phyloP scores from a whole-genome alignment of 495 filamentous ascomycete genomes.

The Terfezia claveryi region DNA sequence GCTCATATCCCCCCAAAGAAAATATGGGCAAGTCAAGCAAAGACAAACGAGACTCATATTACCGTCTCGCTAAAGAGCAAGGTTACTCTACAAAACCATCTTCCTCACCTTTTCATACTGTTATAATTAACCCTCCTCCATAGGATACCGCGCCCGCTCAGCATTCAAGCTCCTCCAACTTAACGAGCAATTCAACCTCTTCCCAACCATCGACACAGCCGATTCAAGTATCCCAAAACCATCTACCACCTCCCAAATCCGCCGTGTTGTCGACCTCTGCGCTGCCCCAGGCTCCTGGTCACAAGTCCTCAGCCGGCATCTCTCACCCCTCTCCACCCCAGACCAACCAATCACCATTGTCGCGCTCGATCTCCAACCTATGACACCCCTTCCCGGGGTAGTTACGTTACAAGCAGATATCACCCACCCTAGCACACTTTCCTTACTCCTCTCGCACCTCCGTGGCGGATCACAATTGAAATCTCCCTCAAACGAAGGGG shows the following conservation, averaged over 20 bases:
- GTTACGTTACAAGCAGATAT: conserved; percentile 83
- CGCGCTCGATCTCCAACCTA: conserved; percentile 84
- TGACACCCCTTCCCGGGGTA: conserved; percentile 79
- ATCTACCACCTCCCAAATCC: conserved; percentile 36
- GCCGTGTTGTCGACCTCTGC: conserved; percentile 88
- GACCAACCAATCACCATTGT: conserved; percentile 69
- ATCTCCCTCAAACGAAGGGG: conserved; percentile 25
- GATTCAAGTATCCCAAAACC: conserved; percentile 19
- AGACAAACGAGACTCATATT: conserved; percentile 95
- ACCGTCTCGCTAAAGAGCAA: conserved; percentile 92
- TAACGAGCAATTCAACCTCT: conserved; percentile 81
- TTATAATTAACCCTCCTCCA: background rate
- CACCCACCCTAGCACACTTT: conserved; percentile 86
- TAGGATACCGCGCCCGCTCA: conserved; percentile 73
- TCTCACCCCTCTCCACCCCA: conserved; percentile 22
- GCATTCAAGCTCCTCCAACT: conserved; percentile 95
- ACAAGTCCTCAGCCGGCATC: conserved; percentile 75
- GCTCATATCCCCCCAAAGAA: no score
- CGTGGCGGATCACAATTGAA: conserved; percentile 34
- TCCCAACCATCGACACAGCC: conserved; percentile 25
- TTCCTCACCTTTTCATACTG: background rate
- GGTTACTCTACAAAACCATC: conserved; percentile 17
- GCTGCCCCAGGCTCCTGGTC: conserved; percentile 93
- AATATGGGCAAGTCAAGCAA: conserved; percentile 96
- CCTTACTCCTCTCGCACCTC: conserved; percentile 61